Evolutionary conservation across 345 rosid genomes (phyloP), one percentile per base, ranked within the genome.

Genomic region (Eucalyptus grandis): DNA sequence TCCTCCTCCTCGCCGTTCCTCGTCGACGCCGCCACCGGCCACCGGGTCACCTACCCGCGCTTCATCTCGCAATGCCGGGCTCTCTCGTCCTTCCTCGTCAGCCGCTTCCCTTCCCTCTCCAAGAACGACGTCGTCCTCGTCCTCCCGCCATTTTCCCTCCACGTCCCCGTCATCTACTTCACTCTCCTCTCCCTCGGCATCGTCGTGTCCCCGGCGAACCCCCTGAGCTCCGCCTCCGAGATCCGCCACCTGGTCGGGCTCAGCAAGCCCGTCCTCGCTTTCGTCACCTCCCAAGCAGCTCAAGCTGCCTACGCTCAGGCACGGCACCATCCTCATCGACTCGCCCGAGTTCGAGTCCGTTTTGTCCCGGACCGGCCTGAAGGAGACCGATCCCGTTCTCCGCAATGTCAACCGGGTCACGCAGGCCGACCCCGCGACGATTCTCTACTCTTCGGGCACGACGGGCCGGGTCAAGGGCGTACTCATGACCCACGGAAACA

Each of bases 381-480:
- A 24, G 65, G 65, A 22, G 21, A 34, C 44, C 72, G 82, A 14
- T 44, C 90, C 77, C 53, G 30, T 65, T 19, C 88, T 89, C 88
- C 51, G 49, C 83, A 89, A 89, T 40, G 85, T 89, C 62, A 89
- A 86, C 58, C 47, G 90, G 86, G 89, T 89, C 49, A 22, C 83
- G 2, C 94, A 92, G 86, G 89, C 91, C 58, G 94, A 92, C 85
- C 86, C 88, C 11, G 94, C 94, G 7, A 92, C 91, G 34, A 77
- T 94, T 11, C 81, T 92, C 21, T 93, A 92, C 89, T 94, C 95
- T 8, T 93, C 94, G 4, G 94, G 95, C 43, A 94, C 95, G 2
- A 91, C 93, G 1, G 95, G 94, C 37, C 89, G 56, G 27, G 91
- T 91, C 72, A 93, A 94, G 88, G 95, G 93, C 49, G 94, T 50